These are phyloP conservation scores for Pseudocercospora fuligena DNA, from an alignment of 2,329 filamentous ascomycete genomes.

Conservation along the genomic window DNA sequence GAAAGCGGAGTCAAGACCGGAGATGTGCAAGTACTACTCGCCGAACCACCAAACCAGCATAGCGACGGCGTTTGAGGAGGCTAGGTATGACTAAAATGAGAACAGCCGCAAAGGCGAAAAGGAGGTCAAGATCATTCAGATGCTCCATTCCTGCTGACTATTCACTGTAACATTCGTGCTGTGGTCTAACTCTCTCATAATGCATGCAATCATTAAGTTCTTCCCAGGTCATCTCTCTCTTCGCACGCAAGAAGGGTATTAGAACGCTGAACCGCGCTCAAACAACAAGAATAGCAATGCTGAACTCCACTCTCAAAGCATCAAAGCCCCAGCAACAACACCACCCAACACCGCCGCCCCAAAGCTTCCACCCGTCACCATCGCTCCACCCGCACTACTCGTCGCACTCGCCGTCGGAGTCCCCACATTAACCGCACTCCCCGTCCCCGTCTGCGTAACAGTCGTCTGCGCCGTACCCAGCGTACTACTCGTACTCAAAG, in stretches of 20 bases:
- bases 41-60: constrained; percentile 9
- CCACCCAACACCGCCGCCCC: constrained; percentile 24
- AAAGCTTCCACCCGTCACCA: constrained; percentile 12
- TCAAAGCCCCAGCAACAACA: constrained; percentile 17
- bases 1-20: neutral
- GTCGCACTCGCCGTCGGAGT: constrained; percentile 6
- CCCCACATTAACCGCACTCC: neutral
- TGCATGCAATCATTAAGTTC: constrained; percentile 14
- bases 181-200: constrained; percentile 1
- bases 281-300: neutral
- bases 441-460: neutral
- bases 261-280: constrained; percentile 12
- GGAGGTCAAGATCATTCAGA: neutral
- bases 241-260: constrained; percentile 22
- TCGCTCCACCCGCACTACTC: constrained; percentile 8
- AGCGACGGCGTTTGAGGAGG: constrained; percentile 24
- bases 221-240: constrained; percentile 8
- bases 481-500: constrained; percentile 5
- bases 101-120: constrained; percentile 3
- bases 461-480: constrained; percentile 5
- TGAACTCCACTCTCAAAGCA: constrained; percentile 19
- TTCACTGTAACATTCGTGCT: neutral
- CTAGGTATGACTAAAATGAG: constrained; percentile 21
- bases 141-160: neutral
- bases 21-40: neutral